These are phyloP conservation scores for Hygrocybe punicea DNA, from an alignment of 768 basidiomycete genomes.

Conservation along the genomic window DNA sequence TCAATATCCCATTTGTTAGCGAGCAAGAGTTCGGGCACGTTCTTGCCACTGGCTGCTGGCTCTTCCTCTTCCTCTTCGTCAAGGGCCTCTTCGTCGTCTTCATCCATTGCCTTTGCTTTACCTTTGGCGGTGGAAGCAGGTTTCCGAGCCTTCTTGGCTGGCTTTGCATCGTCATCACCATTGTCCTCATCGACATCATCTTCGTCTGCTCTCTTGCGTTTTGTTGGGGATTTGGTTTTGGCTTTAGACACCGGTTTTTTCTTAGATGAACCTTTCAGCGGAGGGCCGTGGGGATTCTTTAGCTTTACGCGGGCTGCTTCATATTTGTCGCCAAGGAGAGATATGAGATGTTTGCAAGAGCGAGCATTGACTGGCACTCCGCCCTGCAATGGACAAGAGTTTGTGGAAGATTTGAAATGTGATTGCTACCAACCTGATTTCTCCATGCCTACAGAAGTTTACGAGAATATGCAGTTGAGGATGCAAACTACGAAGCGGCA, in stretches of 20 bases:
- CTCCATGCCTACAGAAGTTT: slow-evolving; percentile 32
- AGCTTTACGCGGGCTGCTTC: slow-evolving; percentile 35
- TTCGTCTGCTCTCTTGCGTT: slow-evolving; percentile 15
- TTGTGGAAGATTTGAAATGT: neutral
- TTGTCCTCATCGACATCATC: slow-evolving; percentile 12
- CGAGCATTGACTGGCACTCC: slow-evolving; percentile 38
- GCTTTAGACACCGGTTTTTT: slow-evolving; percentile 16
- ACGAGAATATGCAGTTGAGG: neutral
- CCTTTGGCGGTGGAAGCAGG: slow-evolving; percentile 17
- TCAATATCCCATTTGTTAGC: slow-evolving; percentile 59
- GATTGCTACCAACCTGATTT: slow-evolving; percentile 27
- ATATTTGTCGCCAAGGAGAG: slow-evolving; percentile 37
- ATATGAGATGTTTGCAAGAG: slow-evolving; percentile 39
- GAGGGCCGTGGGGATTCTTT: slow-evolving; percentile 36
- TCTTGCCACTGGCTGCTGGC: slow-evolving; percentile 27
- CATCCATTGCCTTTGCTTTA: slow-evolving; percentile 24
- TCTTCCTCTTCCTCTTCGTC: slow-evolving; percentile 34
- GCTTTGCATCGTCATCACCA: slow-evolving; percentile 13
- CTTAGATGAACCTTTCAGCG: slow-evolving; percentile 3
- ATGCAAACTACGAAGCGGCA: neutral
- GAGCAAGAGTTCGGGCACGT: slow-evolving; percentile 46
- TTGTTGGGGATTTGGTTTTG: slow-evolving; percentile 14
- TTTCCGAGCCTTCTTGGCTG: slow-evolving; percentile 21
- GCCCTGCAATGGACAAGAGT: slow-evolving; percentile 15
- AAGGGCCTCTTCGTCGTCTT: slow-evolving; percentile 26